Conservation (phyloP, 495 filamentous ascomycete species). For the Neurospora africana region DNA sequence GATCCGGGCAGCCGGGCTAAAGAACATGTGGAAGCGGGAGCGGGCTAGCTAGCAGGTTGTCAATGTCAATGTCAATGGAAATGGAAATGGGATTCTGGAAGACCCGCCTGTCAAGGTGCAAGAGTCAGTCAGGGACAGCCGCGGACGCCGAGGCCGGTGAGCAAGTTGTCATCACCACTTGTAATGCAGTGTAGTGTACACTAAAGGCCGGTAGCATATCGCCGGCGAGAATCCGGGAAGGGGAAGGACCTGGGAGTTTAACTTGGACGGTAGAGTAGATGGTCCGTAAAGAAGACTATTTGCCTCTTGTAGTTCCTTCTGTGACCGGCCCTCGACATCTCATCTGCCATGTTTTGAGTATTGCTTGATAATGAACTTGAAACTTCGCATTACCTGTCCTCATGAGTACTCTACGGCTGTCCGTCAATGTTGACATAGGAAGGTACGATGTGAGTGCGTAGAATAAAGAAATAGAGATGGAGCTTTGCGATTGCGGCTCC, state of each 20-base stretch:
- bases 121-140: background rate
- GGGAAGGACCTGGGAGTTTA: no score
- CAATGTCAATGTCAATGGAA: background rate
- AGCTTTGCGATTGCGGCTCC: background rate
- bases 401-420: background rate
- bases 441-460: background rate
- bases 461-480: background rate
- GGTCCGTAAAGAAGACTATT: background rate
- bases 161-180: background rate
- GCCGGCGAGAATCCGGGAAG: background rate
- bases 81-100: background rate
- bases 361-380: background rate
- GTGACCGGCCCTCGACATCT: background rate
- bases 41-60: background rate
- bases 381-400: background rate
- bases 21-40: background rate
- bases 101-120: background rate
- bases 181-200: background rate
- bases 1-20: background rate
- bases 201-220: background rate
- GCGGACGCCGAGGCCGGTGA: background rate
- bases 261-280: background rate
- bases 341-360: background rate
- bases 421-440: background rate
- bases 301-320: background rate